Conservation (phyloP, 352 stramenopile genomes). For the Phytophthora colocasiae region DNA sequence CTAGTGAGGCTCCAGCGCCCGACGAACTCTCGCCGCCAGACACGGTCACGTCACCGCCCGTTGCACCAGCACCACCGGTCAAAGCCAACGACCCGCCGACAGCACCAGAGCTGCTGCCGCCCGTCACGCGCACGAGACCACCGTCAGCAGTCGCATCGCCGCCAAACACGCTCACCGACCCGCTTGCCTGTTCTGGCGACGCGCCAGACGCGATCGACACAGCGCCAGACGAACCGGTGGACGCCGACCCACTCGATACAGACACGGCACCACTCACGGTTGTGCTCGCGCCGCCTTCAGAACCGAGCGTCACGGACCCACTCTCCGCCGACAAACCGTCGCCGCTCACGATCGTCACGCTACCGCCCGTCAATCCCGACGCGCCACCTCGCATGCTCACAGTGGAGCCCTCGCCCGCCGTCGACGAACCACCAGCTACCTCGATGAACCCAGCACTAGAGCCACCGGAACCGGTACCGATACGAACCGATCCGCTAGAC, state of each 20-base stretch:
- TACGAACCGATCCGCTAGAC: slow-evolving; percentile 30
- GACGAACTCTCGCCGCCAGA: slow-evolving; percentile 20
- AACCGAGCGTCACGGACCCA: slow-evolving; percentile 24
- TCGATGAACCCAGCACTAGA: slow-evolving; percentile 29
- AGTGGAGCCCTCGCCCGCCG: slow-evolving; percentile 24
- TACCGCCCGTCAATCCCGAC: slow-evolving; percentile 30
- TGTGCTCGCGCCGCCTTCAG: slow-evolving; percentile 4
- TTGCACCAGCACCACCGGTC: slow-evolving; percentile 19
- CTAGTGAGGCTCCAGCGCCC: slow-evolving; percentile 13
- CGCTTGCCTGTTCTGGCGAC: slow-evolving; percentile 20
- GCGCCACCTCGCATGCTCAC: slow-evolving; percentile 29
- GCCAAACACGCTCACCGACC: slow-evolving; percentile 29
- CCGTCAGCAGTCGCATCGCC: slow-evolving; percentile 13
- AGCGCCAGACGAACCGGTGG: slow-evolving; percentile 22
- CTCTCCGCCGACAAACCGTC: slow-evolving; percentile 15
- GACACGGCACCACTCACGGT: slow-evolving; percentile 18
- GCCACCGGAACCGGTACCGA: slow-evolving; percentile 27
- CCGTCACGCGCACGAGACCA: slow-evolving; percentile 11
- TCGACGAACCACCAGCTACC: slow-evolving; percentile 35
- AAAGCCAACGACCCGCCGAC: slow-evolving; percentile 14
- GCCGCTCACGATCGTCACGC: slow-evolving; percentile 23
- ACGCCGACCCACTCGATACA: slow-evolving; percentile 22
- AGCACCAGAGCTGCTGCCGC: slow-evolving; percentile 9
- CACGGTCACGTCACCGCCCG: slow-evolving; percentile 18
- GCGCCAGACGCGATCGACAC: slow-evolving; percentile 25